Percentiles rank a stretch among this genome's conserved stretches.
phyloP scores from a whole-genome alignment of 2,329 filamentous ascomycete species.

The Talaromyces atroroseus region DNA sequence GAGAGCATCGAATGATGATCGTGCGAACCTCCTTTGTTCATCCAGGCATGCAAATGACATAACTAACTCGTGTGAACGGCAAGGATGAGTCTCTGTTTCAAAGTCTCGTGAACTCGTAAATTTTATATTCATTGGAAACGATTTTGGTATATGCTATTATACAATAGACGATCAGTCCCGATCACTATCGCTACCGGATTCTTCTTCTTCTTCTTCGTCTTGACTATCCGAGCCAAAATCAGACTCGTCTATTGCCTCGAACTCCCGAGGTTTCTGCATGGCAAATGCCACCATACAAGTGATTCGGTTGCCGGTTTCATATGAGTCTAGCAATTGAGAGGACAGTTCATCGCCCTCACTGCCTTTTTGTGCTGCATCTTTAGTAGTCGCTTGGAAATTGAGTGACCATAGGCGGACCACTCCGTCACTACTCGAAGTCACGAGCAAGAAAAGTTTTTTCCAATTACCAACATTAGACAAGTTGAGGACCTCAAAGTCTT shows the following conservation, averaged over 20 bases:
- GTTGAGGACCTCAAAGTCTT: slow-evolving; percentile 72
- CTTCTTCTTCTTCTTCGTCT: slow-evolving; percentile 11
- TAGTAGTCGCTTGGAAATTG: slow-evolving; percentile 9
- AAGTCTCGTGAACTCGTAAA: not conserved
- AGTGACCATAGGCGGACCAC: slow-evolving; percentile 73
- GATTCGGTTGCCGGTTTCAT: slow-evolving; percentile 81
- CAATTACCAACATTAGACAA: slow-evolving; percentile 30
- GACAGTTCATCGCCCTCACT: slow-evolving; percentile 14
- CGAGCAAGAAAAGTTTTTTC: slow-evolving; percentile 50
- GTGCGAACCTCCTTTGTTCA: no score
- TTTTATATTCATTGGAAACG: not conserved
- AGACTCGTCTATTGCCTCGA: slow-evolving; percentile 56
- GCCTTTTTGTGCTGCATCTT: slow-evolving; percentile 24
- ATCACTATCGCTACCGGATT: slow-evolving; percentile 21
- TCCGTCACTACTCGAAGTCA: slow-evolving; percentile 80
- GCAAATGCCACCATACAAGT: slow-evolving; percentile 83
- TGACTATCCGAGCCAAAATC: slow-evolving; percentile 43
- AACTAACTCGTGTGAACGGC: not conserved
- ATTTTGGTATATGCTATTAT: not conserved
- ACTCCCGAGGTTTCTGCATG: slow-evolving; percentile 60
- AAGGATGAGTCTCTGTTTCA: not conserved
- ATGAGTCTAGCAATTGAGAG: slow-evolving; percentile 59
- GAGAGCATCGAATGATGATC: no score
- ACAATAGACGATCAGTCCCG: slow-evolving; percentile 4
- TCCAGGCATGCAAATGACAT: not conserved